These are phyloP conservation scores for Penicillium steckii DNA, from an alignment of 495 filamentous ascomycete genomes.

Conservation along the genomic window DNA sequence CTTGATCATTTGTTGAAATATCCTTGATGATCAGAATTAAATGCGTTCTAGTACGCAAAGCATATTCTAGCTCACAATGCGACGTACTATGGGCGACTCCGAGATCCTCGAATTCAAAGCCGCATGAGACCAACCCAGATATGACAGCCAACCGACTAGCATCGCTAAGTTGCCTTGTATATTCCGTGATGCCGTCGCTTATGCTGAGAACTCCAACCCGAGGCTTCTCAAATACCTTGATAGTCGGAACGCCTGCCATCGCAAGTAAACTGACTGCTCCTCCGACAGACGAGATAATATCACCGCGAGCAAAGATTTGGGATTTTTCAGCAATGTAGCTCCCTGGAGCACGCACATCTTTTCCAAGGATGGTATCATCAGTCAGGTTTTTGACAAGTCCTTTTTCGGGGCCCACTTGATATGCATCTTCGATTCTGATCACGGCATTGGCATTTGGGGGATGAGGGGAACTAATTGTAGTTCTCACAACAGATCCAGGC, in stretches of 20 bases:
- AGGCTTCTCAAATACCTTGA: constrained; percentile 73
- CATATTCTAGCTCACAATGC: constrained; percentile 72
- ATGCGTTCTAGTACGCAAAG: constrained; percentile 66
- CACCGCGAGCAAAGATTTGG: constrained; percentile 69
- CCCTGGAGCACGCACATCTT: constrained; percentile 91
- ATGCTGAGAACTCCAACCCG: constrained; percentile 87
- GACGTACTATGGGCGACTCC: constrained; percentile 78
- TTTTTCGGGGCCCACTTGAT: constrained; percentile 75
- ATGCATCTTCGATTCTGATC: constrained; percentile 96
- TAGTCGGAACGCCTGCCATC: constrained; percentile 73
- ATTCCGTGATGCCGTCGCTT: constrained; percentile 87
- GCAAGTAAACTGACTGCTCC: constrained; percentile 90
- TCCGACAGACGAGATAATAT: constrained; percentile 75
- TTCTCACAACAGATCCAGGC: constrained; percentile 75
- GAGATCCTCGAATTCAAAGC: constrained; percentile 77
- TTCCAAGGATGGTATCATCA: constrained; percentile 64
- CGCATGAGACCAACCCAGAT: constrained; percentile 68
- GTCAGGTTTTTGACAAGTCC: constrained; percentile 80
- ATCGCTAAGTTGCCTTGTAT: constrained; percentile 82
- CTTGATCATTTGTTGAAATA: constrained; percentile 98
- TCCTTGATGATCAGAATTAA: constrained; percentile 90
- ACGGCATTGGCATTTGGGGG: constrained; percentile 87
- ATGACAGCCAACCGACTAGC: constrained; percentile 86
- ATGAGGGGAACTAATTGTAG: constrained; percentile 92
- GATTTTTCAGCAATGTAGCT: constrained; percentile 75